Evolutionary conservation across 1,284 basidiomycete genomes (phyloP), one percentile per base, ranked within the genome.

Genomic region (Ustilago bromivora): DNA sequence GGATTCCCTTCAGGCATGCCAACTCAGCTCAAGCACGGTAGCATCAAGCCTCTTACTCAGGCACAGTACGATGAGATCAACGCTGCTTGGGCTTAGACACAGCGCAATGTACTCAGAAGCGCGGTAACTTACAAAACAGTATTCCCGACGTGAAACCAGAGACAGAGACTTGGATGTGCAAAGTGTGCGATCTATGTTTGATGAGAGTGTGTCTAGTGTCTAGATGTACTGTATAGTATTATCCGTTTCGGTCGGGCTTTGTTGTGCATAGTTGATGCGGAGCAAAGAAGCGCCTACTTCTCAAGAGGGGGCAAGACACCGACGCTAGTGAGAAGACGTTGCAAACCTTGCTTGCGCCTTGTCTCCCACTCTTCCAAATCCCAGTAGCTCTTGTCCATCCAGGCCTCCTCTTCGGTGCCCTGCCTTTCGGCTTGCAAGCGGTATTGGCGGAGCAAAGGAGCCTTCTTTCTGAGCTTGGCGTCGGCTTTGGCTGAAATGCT

Each of bases 321-420:
- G 28, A 75, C 72, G 40, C 43, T 70, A 53, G 13, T 41, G 11
- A 32, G 35, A 23, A 75, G 72, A 38, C 56, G 46, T 10, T 64
- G 55, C 8, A 78, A 41, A 12, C 71, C 75, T 17, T 61, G 38
- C 41, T 57, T 68, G 9, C 67, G 66, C 19, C 67, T 46, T 1
- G 60, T 58, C 60, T 78, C 75, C 67, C 66, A 78, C 49, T 78
- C 66, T 8, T 62, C 61, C 15, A 49, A 43, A 4, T 64, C 38
- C 75, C 75, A 78, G 52, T 63, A 73, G 43, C 46, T 36, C 47
- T 73, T 68, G 41, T 36, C 54, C 75, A 73, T 66, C 71, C 75
- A 73, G n/a, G 62, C 66, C 38, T 70, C 66, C 17, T 78, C 71
- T 11, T 51, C 51, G 35, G 66, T 56, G 6, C 75, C 75, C 19